Conservation (phyloP, 1,284 basidiomycete species). For the Cronartium ribicola region DNA sequence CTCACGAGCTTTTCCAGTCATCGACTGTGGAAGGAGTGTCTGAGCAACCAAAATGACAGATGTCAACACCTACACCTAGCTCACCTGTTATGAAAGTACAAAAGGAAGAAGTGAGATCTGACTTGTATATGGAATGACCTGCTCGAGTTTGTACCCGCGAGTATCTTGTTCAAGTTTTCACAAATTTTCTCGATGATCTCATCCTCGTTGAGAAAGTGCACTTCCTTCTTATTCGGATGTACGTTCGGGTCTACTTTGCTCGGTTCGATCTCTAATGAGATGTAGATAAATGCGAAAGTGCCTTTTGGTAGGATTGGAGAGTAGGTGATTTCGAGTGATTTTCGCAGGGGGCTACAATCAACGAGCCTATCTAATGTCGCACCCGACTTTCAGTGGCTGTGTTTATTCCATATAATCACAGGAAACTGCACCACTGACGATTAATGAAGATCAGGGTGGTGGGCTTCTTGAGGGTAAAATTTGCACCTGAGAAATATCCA, state of each 20-base stretch:
- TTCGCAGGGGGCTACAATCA: slow-evolving; percentile 79
- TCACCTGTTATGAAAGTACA: neutral
- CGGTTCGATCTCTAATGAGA: slow-evolving; percentile 80
- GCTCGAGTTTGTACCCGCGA: slow-evolving; percentile 65
- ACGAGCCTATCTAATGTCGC: slow-evolving; percentile 78
- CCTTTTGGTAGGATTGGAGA: slow-evolving; percentile 85
- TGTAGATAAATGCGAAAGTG: slow-evolving; percentile 81
- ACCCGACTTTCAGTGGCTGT: neutral
- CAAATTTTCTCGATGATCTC: slow-evolving; percentile 74
- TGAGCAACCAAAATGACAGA: slow-evolving; percentile 35
- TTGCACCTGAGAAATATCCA: slow-evolving; percentile 77
- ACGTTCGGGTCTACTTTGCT: slow-evolving; percentile 93
- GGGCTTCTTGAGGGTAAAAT: slow-evolving; percentile 81
- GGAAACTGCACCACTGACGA: slow-evolving; percentile 59
- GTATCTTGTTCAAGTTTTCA: slow-evolving; percentile 63
- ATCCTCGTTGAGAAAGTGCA: slow-evolving; percentile 88
- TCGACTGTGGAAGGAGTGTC: slow-evolving; percentile 52
- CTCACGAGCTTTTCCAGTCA: neutral
- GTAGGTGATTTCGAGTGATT: slow-evolving; percentile 82
- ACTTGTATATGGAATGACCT: slow-evolving; percentile 80
- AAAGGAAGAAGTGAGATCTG: slow-evolving; percentile 22
- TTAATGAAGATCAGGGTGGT: slow-evolving; percentile 94
- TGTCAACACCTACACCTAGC: neutral
- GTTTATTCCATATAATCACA: neutral
- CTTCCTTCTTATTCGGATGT: slow-evolving; percentile 92